Conservation (phyloP, 306 rosid genomes). For the Ammopiptanthus mongolicus region DNA sequence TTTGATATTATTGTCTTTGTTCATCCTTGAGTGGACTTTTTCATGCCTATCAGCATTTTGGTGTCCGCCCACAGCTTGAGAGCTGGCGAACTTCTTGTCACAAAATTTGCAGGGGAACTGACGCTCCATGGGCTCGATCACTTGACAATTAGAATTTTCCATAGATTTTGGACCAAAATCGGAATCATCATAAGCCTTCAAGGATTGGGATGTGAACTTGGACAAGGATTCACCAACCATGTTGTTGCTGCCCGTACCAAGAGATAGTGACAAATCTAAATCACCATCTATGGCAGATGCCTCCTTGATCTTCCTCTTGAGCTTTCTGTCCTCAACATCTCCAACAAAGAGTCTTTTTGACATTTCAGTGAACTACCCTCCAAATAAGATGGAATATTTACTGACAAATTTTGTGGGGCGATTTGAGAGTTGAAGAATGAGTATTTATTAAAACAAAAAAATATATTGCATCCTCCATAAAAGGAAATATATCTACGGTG, state of each 20-base stretch:
- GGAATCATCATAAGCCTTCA: not conserved
- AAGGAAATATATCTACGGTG: no score
- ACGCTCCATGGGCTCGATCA: not conserved
- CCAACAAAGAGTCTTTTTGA: not conserved
- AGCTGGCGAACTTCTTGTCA: conserved; percentile 29
- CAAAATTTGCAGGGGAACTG: conserved; percentile 18
- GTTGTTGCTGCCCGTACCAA: not conserved
- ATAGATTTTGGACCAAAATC: no score
- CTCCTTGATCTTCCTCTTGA: not conserved
- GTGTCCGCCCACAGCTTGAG: conserved; percentile 60
- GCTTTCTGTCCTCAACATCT: not conserved
- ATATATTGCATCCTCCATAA: no score
- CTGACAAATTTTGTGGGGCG: no score
- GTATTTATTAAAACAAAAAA: no score
- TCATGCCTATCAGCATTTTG: conserved; percentile 56
- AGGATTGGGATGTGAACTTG: not conserved
- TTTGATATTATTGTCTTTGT: not conserved
- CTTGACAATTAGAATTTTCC: no score
- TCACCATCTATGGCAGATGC: not conserved
- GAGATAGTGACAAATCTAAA: not conserved
- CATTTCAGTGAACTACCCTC: no score
- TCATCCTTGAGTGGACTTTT: conserved; percentile 21
- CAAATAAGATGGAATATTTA: no score
- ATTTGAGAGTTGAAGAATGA: no score
- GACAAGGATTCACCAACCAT: not conserved